Evolutionary conservation across 441 rosid genomes (phyloP), one percentile per base, ranked within the genome.

Genomic region (Euphorbia schlechtendalii): DNA sequence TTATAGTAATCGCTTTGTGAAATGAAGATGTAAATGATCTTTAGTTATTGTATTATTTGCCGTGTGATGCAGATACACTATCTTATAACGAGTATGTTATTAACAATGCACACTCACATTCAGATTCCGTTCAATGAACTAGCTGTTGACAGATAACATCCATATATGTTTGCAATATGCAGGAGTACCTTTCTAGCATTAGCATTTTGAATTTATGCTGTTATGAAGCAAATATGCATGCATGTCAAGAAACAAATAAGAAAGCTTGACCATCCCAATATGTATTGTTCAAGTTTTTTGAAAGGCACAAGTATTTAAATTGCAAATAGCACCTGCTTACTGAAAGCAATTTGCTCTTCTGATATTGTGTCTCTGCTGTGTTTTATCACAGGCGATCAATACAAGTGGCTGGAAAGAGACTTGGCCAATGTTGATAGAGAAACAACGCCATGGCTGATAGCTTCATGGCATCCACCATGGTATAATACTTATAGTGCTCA

Each of bases 401-500:
- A 80, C 69, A 70, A 58, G 32, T 86, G 89, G 92, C 73, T 84
- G 66, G 84, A 81, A 69, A 68, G 48, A 25, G 85, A 86, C 78
- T 76, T 86, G 64, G 75, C 68, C 27, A 67, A 72, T 40, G 80
- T 86, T 18, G 67, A 86, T 65, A 62, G 89, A 70, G 63, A 66
- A 10, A 52, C 65, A 41, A 84, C 86, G 40, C 89, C 89, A 17
- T 86, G 92, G 92, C 62, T 84, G 59, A 71, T 84, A 45, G 88
- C 86, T 61, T 69, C 74, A 34, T 86, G 89, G 88, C 88, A 80
- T 59, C 74, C 88, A 12, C 89, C 89, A 5, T 86, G 92, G 92
- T 86, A 84, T 63, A 77, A 77, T 74, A 78, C 89, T 45, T 86
- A 83, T 59, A 73, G 65, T 17, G 81, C 83, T 17, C 89, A 83